Conservation (phyloP, 2,329 filamentous ascomycete species). For the Epichloe uncinata region DNA sequence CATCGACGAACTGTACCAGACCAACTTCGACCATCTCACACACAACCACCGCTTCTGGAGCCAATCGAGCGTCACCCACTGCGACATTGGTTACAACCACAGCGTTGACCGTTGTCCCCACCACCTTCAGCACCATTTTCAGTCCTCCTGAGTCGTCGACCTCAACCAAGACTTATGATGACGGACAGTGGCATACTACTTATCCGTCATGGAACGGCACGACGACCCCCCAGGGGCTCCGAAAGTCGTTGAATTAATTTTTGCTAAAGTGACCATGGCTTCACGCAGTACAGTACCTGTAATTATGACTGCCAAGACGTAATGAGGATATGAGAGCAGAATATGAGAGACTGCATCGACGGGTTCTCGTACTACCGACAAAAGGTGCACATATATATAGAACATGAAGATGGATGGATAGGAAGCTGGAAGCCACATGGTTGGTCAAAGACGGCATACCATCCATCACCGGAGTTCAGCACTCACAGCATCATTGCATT, state of each 20-base stretch:
- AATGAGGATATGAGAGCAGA: not conserved
- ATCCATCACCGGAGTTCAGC: not conserved
- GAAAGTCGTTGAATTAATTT: not conserved
- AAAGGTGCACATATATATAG: not conserved
- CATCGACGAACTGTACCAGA: conserved; percentile 1
- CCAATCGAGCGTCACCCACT: not conserved
- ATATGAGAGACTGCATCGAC: not conserved
- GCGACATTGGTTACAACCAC: not conserved
- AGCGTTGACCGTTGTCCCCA: not conserved
- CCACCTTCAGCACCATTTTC: conserved; percentile 3
- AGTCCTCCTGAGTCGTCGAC: conserved; percentile 7
- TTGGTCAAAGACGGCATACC: not conserved
- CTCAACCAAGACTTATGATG: conserved; percentile 21
- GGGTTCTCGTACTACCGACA: too few species aligned
- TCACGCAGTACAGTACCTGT: not conserved
- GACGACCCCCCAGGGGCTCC: conserved; percentile 12
- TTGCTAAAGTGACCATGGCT: too few species aligned
- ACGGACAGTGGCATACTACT: conserved; percentile 32
- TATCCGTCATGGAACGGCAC: conserved; percentile 30
- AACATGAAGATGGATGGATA: not conserved
- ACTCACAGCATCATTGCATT: not conserved
- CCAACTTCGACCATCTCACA: not conserved
- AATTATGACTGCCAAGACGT: not conserved
- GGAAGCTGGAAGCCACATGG: too few species aligned
- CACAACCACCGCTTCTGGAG: not conserved